Evolutionary conservation across 768 basidiomycete species (phyloP), one percentile per base, ranked within the genome.

Genomic region (Calvatia gigantea): DNA sequence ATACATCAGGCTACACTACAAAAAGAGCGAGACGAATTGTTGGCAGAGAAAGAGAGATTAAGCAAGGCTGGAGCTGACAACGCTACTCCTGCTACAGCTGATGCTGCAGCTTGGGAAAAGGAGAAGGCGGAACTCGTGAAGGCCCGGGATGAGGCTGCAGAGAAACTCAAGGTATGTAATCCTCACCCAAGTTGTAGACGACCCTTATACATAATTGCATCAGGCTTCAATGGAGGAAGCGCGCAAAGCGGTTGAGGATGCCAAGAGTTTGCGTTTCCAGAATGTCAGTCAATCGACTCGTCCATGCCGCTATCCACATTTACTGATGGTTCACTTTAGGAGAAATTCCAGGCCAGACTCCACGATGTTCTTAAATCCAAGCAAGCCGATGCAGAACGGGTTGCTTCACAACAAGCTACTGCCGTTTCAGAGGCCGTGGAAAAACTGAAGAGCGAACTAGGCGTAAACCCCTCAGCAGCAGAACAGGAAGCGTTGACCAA

Each of bases 91-190:
- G 63, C 64, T 28, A 76, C 73, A 50, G 11, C 27, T 39, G 54
- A 49, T 31, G 19, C 11, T 25, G 58, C 61, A 12, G 67, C 68
- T 15, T 82, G 82, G 80, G 85, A 88, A 54, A 62, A 72, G 1
- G 86, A 89, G 64, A 89, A 84, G 61, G 74, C 69, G 0, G 78
- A 81, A 51, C 71, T 91, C 0, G 53, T 75, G 32, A 81, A 82
- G 60, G 74, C 76, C 25, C 82, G 83, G 6, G 85, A 80, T 55
- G 82, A 85, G n/a, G 84, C 84, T 2, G 57, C 80, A 5, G 72
- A 79, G 9, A 80, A 82, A 51, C 68, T 79, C n/a, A 82, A 83
- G 72, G 89, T 86, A 65, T 23, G 35, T 42, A n/a, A n/a, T n/a
- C n/a, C n/a, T n/a, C n/a, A n/a, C 7, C 12, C 15, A 47, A 43